Evolutionary conservation across 2,329 filamentous ascomycete genomes (phyloP).

Genomic region (Pyrenochaeta sp.): DNA sequence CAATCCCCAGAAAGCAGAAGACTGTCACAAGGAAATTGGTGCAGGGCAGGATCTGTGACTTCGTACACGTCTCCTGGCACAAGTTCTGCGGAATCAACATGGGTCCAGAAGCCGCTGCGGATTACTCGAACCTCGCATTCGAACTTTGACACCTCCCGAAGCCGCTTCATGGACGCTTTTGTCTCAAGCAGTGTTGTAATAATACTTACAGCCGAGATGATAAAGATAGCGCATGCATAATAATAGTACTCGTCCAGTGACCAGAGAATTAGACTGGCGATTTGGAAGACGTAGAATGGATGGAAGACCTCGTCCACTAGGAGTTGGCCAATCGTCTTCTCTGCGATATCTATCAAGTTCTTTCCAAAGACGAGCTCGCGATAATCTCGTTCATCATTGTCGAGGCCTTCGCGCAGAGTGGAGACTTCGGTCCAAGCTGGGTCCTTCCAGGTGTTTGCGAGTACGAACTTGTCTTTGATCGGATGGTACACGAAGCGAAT

Average conservation of each 20-base stretch:
- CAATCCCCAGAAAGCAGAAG: constrained; percentile 91
- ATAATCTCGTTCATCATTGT: constrained; percentile 84
- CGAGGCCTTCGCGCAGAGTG: constrained; percentile 78
- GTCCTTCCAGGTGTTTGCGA: constrained; percentile 93
- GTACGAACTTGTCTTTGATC: constrained; percentile 83
- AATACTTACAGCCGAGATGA: constrained; percentile 94
- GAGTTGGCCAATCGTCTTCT: constrained; percentile 84
- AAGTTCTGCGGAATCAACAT: constrained; percentile 84
- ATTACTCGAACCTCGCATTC: constrained; percentile 95
- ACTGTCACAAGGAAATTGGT: constrained; percentile 91
- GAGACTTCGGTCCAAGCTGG: constrained; percentile 84
- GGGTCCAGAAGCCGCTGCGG: constrained; percentile 94
- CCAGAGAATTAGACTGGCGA: constrained; percentile 93
- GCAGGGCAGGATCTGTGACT: constrained; percentile 88
- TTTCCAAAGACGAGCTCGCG: constrained; percentile 87
- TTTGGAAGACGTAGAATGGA: constrained; percentile 97
- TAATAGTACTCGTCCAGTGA: constrained; percentile 97
- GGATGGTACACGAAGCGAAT: constrained; percentile 93
- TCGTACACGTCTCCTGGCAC: constrained; percentile 97
- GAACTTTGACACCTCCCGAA: constrained; percentile 91
- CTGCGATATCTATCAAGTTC: constrained; percentile 91
- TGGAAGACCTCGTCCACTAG: constrained; percentile 95
- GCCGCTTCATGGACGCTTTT: constrained; percentile 85
- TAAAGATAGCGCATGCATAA: constrained; percentile 92
- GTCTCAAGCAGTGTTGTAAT: constrained; percentile 90